These are phyloP conservation scores for Collybiopsis luxurians DNA, from an alignment of 768 basidiomycete species.

Conservation along the genomic window DNA sequence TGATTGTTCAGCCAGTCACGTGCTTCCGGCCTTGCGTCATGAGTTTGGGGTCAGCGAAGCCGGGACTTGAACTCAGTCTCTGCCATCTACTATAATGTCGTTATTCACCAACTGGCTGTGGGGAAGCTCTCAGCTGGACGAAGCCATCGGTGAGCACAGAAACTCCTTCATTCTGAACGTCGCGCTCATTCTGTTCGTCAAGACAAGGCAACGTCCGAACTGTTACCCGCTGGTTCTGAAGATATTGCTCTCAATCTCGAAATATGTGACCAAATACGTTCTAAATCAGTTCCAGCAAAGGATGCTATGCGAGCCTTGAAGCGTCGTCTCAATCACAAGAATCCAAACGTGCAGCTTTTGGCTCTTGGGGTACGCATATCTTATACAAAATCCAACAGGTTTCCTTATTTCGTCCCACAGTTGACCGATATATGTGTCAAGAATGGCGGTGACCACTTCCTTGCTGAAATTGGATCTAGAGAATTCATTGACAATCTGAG, in stretches of 20 bases:
- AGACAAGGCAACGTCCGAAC: conserved; percentile 96
- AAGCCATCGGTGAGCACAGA: conserved; percentile 66
- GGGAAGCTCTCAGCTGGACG: conserved; percentile 82
- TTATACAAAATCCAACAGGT: not conserved
- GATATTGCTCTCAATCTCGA: conserved; percentile 94
- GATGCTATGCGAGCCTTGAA: conserved; percentile 89
- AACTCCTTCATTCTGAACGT: not conserved
- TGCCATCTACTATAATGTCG: conserved; percentile 38
- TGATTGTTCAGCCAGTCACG: conserved; percentile 1
- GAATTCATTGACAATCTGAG: conserved; percentile 95
- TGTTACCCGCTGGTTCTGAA: conserved; percentile 77
- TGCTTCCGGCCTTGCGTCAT: not conserved
- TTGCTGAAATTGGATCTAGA: conserved; percentile 78
- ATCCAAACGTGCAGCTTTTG: conserved; percentile 91
- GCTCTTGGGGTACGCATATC: conserved; percentile 69
- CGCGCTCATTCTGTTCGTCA: conserved; percentile 11
- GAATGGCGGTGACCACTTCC: conserved; percentile 94
- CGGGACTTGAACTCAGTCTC: no score
- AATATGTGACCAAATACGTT: conserved; percentile 95
- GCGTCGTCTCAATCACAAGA: conserved; percentile 86
- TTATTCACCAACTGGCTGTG: conserved; percentile 69
- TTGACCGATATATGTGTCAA: conserved; percentile 91
- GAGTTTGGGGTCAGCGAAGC: not conserved
- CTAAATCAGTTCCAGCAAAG: conserved; percentile 81
- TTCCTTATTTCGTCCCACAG: conserved; percentile 34